Percentiles rank a stretch among this genome's conserved stretches.
Evolutionary conservation across 2,329 filamentous ascomycete genomes (phyloP).

Genomic region (Diaporthe sp.): DNA sequence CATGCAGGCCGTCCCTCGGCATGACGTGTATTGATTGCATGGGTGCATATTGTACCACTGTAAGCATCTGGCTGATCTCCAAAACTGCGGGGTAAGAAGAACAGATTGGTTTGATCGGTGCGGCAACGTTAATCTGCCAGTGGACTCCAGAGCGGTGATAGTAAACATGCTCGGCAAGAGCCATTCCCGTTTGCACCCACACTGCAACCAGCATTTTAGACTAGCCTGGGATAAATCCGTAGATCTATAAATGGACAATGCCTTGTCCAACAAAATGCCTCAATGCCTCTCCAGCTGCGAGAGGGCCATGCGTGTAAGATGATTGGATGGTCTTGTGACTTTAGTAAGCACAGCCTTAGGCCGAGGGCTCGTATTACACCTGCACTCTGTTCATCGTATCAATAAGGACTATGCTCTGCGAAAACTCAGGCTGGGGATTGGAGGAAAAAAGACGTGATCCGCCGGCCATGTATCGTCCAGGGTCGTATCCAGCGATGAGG

Average conservation of each 20-base stretch:
- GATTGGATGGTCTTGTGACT: conserved; percentile 20
- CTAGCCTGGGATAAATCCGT: neutral
- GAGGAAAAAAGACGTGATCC: neutral
- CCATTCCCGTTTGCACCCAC: neutral
- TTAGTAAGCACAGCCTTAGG: neutral
- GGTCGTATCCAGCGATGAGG: neutral
- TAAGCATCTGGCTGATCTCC: neutral
- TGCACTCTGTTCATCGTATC: neutral
- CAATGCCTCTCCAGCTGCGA: neutral
- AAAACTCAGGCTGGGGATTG: neutral
- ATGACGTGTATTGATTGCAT: neutral
- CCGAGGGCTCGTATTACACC: neutral
- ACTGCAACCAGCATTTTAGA: neutral
- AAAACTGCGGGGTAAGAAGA: conserved; percentile 13
- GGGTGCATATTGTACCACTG: neutral
- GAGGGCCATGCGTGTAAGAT: conserved; percentile 32
- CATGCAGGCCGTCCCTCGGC: neutral
- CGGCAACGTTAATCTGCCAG: neutral
- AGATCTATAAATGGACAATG: neutral
- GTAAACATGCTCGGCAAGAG: conserved; percentile 12
- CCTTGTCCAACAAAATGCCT: neutral
- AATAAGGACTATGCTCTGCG: no score
- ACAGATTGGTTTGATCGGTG: neutral
- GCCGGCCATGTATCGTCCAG: neutral
- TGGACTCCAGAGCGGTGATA: neutral